A percentile compares a stretch with the other conserved stretches of the same genome.
phyloP scores from a whole-genome alignment of 306 rosid genomes.

The Vigna reflexopilosa region DNA sequence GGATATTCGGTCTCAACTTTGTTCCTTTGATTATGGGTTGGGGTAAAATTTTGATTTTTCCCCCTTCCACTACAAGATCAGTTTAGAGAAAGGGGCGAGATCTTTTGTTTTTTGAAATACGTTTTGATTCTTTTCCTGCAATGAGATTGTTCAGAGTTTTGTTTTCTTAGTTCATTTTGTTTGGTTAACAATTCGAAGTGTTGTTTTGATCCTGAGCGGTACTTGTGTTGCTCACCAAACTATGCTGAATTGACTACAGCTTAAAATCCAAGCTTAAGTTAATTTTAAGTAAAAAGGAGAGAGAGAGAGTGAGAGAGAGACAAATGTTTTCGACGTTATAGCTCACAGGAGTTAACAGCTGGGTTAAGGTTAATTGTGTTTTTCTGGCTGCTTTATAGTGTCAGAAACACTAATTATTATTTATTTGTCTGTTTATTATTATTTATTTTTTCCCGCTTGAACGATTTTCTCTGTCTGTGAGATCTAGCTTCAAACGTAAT shows the following conservation, averaged over 20 bases:
- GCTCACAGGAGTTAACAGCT: neutral
- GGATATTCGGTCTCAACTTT: conserved; percentile 21
- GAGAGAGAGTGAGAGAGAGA: neutral
- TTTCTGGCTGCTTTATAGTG: neutral
- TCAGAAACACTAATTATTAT: neutral
- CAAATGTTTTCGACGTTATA: neutral
- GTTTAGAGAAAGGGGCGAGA: neutral
- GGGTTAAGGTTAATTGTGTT: neutral
- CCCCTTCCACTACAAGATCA: neutral
- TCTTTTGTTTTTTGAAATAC: neutral
- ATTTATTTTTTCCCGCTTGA: neutral
- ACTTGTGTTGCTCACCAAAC: conserved; percentile 4
- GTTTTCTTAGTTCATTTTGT: conserved; percentile 17
- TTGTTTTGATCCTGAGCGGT: conserved; percentile 20
- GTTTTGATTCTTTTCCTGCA: conserved; percentile 15
- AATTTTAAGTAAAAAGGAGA: neutral
- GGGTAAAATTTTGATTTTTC: conserved; percentile 29
- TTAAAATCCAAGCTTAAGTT: neutral
- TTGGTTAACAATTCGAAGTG: neutral
- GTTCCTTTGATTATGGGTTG: conserved; percentile 11
- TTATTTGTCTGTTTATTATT: neutral
- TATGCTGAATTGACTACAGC: conserved; percentile 31
- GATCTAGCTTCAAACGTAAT: conserved; percentile 1
- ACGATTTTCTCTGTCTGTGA: neutral
- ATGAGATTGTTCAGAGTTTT: conserved; percentile 19